These are phyloP conservation scores for Glomus cerebriforme DNA, from an alignment of 192 early-diverging fungal genomes.

Conservation along the genomic window DNA sequence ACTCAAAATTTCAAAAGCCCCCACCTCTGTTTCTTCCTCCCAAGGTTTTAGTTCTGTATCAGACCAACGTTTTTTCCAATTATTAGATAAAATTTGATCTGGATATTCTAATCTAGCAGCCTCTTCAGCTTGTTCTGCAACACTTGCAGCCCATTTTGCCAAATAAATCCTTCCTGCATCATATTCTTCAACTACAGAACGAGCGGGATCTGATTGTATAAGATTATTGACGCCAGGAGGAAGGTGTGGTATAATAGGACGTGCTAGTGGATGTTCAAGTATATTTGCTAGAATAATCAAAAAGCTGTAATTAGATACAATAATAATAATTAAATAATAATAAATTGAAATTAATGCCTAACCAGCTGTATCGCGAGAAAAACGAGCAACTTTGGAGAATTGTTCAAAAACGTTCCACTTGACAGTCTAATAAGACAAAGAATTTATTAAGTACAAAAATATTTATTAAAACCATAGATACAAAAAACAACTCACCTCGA, in stretches of 20 bases:
- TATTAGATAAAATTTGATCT: slow-evolving; percentile 18
- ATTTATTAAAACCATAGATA: too few relatives aligned
- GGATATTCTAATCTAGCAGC: slow-evolving; percentile 19
- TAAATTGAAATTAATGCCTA: neutral
- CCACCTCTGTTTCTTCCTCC: slow-evolving; percentile 48
- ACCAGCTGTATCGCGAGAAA: slow-evolving; percentile 67
- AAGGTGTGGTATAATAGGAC: slow-evolving; percentile 53
- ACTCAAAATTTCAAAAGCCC: slow-evolving; percentile 46
- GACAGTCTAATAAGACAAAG: slow-evolving; percentile 45
- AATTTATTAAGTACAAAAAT: neutral
- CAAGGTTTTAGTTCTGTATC: slow-evolving; percentile 9
- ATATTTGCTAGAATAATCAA: slow-evolving; percentile 32
- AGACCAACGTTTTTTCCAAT: slow-evolving; percentile 33
- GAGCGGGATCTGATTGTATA: slow-evolving; percentile 57
- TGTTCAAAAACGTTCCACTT: slow-evolving; percentile 75
- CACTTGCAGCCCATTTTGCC: slow-evolving; percentile 74
- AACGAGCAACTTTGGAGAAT: slow-evolving; percentile 74
- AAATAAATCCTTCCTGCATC: slow-evolving; percentile 76
- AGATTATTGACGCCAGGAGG: slow-evolving; percentile 55
- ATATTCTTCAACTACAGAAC: slow-evolving; percentile 71
- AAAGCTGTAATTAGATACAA: slow-evolving; percentile 6
- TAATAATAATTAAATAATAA: neutral
- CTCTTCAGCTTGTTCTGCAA: slow-evolving; percentile 42
- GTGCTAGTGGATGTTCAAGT: slow-evolving; percentile 55
- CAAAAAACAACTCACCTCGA: too few relatives aligned